Conservation (phyloP, 352 stramenopile species). For the Globisporangium middletonii region DNA sequence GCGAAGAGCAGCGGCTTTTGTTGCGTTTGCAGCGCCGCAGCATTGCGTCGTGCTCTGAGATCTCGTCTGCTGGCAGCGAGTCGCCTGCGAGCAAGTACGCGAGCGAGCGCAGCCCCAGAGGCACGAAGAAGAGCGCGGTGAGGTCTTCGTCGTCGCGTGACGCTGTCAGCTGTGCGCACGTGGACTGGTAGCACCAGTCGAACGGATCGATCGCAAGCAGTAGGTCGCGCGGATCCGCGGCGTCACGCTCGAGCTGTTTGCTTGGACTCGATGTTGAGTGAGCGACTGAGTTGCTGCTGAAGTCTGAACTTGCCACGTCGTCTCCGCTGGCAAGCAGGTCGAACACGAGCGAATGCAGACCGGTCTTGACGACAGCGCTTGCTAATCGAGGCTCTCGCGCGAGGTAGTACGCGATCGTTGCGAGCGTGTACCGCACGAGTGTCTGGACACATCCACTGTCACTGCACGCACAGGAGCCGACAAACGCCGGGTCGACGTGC, state of each 20-base stretch:
- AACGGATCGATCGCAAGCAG: conserved; percentile 48
- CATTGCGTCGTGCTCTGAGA: conserved; percentile 24
- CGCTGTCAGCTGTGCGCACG: conserved; percentile 17
- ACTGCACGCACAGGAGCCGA: conserved; percentile 12
- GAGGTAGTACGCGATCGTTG: conserved; percentile 37
- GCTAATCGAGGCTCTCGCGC: conserved; percentile 25
- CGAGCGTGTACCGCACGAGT: conserved; percentile 19
- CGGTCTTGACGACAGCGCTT: conserved; percentile 30
- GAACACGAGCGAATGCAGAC: conserved; percentile 33
- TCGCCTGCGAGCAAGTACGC: conserved; percentile 25
- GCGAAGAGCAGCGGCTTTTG: background rate
- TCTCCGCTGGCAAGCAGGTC: conserved; percentile 1
- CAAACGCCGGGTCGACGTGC: background rate
- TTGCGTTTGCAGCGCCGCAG: background rate
- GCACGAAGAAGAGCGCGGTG: conserved; percentile 26
- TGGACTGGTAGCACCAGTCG: conserved; percentile 43
- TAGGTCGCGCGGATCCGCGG: conserved; percentile 28
- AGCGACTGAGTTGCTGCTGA: background rate
- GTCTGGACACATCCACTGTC: conserved; percentile 18
- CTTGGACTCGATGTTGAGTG: background rate
- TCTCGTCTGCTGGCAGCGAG: conserved; percentile 37
- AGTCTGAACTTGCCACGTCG: background rate
- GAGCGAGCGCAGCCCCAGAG: conserved; percentile 33
- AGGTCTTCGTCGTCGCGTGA: conserved; percentile 12
- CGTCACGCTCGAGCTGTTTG: background rate